These are phyloP conservation scores for Lactarius psammicola DNA, from an alignment of 768 basidiomycete genomes.

Conservation along the genomic window DNA sequence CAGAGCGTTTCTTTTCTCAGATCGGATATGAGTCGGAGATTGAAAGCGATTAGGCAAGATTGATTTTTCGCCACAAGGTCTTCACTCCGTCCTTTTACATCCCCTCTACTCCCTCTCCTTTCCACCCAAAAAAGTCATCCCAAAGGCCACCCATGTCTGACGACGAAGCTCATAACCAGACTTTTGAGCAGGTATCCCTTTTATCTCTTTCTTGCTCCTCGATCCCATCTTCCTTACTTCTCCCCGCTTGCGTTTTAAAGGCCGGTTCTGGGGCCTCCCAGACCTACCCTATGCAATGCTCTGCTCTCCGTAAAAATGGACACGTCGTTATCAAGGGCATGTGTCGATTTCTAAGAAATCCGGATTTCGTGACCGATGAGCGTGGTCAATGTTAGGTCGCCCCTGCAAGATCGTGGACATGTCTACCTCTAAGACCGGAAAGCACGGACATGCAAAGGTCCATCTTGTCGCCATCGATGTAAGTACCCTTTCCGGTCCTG, in stretches of 20 bases:
- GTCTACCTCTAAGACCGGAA: constrained; percentile 63
- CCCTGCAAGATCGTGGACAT: constrained; percentile 32
- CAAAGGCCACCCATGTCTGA: constrained; percentile 62
- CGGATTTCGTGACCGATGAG: neutral
- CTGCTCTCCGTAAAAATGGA: constrained; percentile 89
- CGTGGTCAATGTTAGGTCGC: constrained; percentile 18
- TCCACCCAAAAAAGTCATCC: constrained; percentile 29
- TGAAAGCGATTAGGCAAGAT: constrained; percentile 39
- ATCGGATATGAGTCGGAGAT: constrained; percentile 40
- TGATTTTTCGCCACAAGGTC: constrained; percentile 31
- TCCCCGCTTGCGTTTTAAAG: constrained; percentile 39
- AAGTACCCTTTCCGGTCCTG: constrained; percentile 38
- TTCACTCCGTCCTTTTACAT: constrained; percentile 34
- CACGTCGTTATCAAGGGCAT: constrained; percentile 87
- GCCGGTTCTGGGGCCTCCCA: constrained; percentile 70
- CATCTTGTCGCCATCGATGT: constrained; percentile 97
- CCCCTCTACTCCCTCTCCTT: constrained; percentile 32
- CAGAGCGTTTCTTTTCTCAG: constrained; percentile 9
- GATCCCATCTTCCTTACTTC: neutral
- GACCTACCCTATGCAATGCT: constrained; percentile 92
- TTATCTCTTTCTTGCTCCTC: neutral
- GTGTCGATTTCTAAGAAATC: neutral
- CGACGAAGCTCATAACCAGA: constrained; percentile 84
- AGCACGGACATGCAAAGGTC: constrained; percentile 99
- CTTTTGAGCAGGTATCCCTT: constrained; percentile 72